Conservation (phyloP, 768 basidiomycete species). For the Amanita molliuscula region DNA sequence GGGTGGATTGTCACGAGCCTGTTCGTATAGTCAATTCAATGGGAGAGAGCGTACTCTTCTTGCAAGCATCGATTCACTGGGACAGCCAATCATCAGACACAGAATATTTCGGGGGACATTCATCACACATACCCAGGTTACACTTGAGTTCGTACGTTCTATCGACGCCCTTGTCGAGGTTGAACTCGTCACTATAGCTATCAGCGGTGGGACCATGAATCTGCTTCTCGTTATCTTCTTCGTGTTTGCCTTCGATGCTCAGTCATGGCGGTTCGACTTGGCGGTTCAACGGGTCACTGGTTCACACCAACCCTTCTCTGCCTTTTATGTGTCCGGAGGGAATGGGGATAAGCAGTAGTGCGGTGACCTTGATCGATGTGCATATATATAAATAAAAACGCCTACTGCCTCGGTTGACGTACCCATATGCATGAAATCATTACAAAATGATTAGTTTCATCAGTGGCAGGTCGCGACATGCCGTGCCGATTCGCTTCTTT, state of each 20-base stretch:
- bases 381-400: no score
- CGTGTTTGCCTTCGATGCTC: background rate
- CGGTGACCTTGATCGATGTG: no score
- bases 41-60: background rate
- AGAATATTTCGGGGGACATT: background rate
- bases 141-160: conserved; percentile 4
- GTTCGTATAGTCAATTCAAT: background rate
- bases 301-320: background rate
- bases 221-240: background rate
- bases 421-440: no score
- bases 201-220: background rate
- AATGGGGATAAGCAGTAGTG: background rate
- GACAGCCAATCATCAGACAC: background rate
- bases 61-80: conserved; percentile 2
- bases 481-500: no score
- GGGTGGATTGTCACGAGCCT: background rate
- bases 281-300: no score
- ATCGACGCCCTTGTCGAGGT: conserved; percentile 4
- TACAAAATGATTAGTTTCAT: no score
- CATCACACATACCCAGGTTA: background rate
- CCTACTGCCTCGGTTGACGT: no score
- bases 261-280: background rate
- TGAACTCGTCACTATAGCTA: conserved; percentile 1
- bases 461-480: no score
- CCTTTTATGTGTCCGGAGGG: background rate